Conservation (phyloP, 306 rosid genomes). For the Betula pendula region DNA sequence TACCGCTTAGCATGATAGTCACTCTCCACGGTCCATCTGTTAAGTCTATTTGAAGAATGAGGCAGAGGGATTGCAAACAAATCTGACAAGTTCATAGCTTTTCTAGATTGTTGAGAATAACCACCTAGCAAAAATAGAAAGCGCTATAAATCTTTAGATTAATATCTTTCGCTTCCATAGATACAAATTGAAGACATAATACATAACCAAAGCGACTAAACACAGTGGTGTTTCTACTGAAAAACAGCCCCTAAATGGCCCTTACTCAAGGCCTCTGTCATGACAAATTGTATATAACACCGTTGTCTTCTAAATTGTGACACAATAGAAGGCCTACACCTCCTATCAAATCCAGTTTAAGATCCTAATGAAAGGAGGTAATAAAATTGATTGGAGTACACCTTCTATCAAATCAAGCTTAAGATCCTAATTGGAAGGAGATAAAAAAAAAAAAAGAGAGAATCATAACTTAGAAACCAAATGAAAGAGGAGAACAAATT, state of each 20-base stretch:
- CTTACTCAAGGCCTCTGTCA: too few species aligned
- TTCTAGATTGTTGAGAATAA: conserved; percentile 17
- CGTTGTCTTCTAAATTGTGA: too few species aligned
- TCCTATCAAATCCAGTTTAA: not conserved
- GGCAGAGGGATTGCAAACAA: conserved; percentile 8
- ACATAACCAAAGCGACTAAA: not conserved
- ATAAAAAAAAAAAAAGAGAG: too few species aligned
- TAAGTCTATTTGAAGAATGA: conserved; percentile 11
- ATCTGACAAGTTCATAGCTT: conserved; percentile 7
- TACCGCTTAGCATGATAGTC: conserved; percentile 28
- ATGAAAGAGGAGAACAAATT: too few species aligned
- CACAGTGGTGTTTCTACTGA: not conserved
- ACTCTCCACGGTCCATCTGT: not conserved
- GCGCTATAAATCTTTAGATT: not conserved
- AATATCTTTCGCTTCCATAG: not conserved
- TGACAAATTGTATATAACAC: too few species aligned
- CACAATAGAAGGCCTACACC: not conserved
- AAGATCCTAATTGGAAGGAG: too few species aligned
- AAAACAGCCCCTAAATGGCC: not conserved
- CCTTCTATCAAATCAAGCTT: too few species aligned
- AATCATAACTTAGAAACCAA: too few species aligned
- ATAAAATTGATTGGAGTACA: too few species aligned
- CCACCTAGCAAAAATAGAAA: conserved; percentile 21
- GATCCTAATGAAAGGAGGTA: not conserved
- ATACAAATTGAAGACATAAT: not conserved